Base-by-base conservation (phyloP, 129 eudicot genomes). In the sunflower (Helianthus annuus) region DNA sequence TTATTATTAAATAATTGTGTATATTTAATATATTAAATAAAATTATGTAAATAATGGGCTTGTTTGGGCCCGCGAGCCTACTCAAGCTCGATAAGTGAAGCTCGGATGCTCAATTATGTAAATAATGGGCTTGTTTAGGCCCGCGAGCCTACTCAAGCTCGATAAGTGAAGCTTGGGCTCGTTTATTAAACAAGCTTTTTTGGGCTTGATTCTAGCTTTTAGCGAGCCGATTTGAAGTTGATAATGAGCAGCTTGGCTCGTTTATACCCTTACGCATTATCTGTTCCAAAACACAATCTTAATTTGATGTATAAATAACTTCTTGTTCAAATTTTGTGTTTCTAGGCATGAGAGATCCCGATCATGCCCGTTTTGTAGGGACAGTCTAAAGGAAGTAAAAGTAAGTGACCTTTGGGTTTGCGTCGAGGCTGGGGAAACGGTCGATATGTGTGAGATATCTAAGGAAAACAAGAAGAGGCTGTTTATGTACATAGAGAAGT, bases 351-450 rank as follows among this genome's bases (percentile, higher is more conserved):
- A 69, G 19, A 75, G 97, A 66, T 90, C 97, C 1, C 85, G 78
- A 34, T 90, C 95, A 2, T 90, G 97, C 77, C 97, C 97, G 10
- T 90, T 90, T 36, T 90, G 97, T 68, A 85, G 97, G 44, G 86
- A 81, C 72, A 76, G 83, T 69, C 77, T 90, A 34, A 87, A 79
- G 71, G 79, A 82, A 65, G 91, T 87, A 44, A 75, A 79, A 3
- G 61, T 89, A 6, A 72, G 77, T n/a, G 97, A 90, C 63, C 81
- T 90, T 14, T 90, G 97, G 97, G 75, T 85, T 1, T 87, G 71
- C 65, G 55, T 78, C n/a, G 91, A 83, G 65, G 70, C 64, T 3
- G 82, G 63, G 44, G 97, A 90, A 22, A 68, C 82, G 1, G 72
- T 81, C 0, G 97, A 87, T 63, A 49, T 81, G 46, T 49, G 79